These are phyloP conservation scores for Sarocladiaceae sp. DNA, from an alignment of 2,329 filamentous ascomycete species.

Conservation along the genomic window DNA sequence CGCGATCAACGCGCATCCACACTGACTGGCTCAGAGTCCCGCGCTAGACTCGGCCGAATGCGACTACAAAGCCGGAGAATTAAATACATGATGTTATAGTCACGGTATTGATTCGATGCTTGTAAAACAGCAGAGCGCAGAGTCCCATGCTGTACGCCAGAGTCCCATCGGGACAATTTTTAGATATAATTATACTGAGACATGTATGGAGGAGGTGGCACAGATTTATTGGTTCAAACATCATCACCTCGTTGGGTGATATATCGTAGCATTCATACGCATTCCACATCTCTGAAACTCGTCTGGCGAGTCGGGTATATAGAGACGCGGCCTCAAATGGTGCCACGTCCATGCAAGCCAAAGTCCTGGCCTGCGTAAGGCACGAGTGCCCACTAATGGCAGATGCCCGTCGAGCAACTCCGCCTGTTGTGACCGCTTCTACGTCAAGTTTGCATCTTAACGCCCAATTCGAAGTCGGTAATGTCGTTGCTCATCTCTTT, in stretches of 20 bases:
- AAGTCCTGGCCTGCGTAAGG: neutral
- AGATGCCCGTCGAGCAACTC: too few species aligned
- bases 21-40: neutral
- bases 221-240: neutral
- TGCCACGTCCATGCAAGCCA: neutral
- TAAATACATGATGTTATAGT: too few species aligned
- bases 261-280: neutral
- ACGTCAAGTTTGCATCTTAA: neutral
- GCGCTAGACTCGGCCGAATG: neutral
- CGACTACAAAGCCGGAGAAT: too few species aligned
- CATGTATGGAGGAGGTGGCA: neutral
- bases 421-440: too few species aligned
- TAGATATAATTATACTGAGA: neutral
- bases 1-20: neutral
- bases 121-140: too few species aligned
- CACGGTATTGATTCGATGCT: too few species aligned
- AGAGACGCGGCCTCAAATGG: neutral
- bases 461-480: neutral
- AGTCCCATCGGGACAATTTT: neutral
- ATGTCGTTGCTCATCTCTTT: neutral
- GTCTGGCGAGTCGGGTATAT: constrained; percentile 2
- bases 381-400: neutral
- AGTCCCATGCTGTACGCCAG: too few species aligned
- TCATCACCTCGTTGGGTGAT: neutral
- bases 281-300: neutral